Evolutionary conservation across 192 early-diverging fungal genomes (phyloP).

Genomic region (Geranomyces variabilis): DNA sequence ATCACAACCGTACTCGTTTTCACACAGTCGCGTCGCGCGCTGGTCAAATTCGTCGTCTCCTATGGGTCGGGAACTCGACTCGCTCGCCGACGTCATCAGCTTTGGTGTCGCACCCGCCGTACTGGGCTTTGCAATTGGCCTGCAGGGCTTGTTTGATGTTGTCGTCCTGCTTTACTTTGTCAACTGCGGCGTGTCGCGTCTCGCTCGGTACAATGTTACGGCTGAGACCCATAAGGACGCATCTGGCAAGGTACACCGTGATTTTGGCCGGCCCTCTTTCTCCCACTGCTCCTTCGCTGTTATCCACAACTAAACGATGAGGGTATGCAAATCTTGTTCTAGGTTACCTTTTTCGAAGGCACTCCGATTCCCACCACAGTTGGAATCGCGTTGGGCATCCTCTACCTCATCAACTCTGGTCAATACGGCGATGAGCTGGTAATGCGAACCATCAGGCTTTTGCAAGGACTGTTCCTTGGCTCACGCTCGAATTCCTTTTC

Average conservation of each 20-base stretch:
- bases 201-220: constrained; percentile 90
- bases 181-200: constrained; percentile 63
- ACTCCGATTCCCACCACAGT: constrained; percentile 80
- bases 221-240: constrained; percentile 73
- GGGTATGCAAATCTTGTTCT: too few species aligned
- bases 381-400: constrained; percentile 60
- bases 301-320: too few species aligned
- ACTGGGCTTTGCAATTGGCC: constrained; percentile 80
- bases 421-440: constrained; percentile 37
- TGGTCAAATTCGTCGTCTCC: constrained; percentile 75
- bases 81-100: constrained; percentile 80
- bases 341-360: constrained; percentile 79
- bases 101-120: constrained; percentile 86
- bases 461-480: too few species aligned
- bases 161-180: constrained; percentile 83
- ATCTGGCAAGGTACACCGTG: constrained; percentile 66
- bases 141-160: constrained; percentile 80
- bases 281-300: too few species aligned
- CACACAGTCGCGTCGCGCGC: constrained; percentile 62
- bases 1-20: background rate
- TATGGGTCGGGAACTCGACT: constrained; percentile 89
- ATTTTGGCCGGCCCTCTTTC: too few species aligned
- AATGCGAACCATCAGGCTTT: too few species aligned
- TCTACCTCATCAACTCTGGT: constrained; percentile 59
- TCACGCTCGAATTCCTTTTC: constrained; percentile 49